Evolutionary conservation across 177 flowering plant species (phyloP), one percentile per base, ranked within the genome.

Genomic region (Vitis hybrid): DNA sequence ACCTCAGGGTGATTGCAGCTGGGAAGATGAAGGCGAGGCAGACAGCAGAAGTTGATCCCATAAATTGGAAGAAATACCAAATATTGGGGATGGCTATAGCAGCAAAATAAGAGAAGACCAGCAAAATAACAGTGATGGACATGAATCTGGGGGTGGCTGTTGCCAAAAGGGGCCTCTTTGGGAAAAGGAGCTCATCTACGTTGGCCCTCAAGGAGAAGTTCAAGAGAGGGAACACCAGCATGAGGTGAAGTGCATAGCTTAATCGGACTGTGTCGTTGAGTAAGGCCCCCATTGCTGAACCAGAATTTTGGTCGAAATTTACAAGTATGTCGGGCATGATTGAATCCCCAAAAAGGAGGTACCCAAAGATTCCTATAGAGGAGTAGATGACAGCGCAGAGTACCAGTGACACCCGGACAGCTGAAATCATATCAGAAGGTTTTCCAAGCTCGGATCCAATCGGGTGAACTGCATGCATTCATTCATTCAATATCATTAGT

Each of bases 11-110:
- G 65, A 95, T 84, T 1, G 92, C 92, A 14, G 89, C 98, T 0
- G 99, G 99, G 75, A 92, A 95, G 70, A 95, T 87, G 81, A 95
- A 90, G 28, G 91, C 91, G 0, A 95, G 74, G 77, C 79, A 84
- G 69, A 93, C 92, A 0, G 89, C 91, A 13, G 95, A 57, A 31
- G 98, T 93, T 8, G 99, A 90, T 51, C 98, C 98, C 50, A 92
- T 10, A 72, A 92, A 93, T 80, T 95, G 96, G 71, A 95, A 95
- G 78, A 90, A 75, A 60, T 78, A 82, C 99, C 99, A 95, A n/a
- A 95, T 95, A 65, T 83, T 77, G 10, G 99, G 99, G 28, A 95
- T 73, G 44, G 82, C 87, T 20, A 92, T 88, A 0, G 98, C 94
- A 1, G 83, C 88, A 7, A 86, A 12, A 75, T 90, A 95, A 68